phyloP scores from a whole-genome alignment of 768 basidiomycete species.

The Wakefieldia striispora region DNA sequence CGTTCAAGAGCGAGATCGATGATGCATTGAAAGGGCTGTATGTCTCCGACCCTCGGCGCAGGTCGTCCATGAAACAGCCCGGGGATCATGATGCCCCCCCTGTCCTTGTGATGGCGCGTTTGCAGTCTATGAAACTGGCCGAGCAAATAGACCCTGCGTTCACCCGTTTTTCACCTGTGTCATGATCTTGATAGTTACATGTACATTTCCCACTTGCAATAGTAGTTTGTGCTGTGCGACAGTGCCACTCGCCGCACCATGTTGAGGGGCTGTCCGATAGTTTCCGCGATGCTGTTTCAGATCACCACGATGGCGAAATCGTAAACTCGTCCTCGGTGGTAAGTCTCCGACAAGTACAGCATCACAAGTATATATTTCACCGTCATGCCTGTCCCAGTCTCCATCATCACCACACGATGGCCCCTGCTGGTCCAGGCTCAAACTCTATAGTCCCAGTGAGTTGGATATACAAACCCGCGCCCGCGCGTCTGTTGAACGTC shows the following conservation, averaged over 20 bases:
- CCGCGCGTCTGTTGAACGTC: neutral
- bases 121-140: too few relatives aligned
- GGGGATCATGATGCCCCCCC: too few relatives aligned
- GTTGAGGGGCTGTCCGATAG: neutral
- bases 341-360: conserved; percentile 1
- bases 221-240: neutral
- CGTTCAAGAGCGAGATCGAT: conserved; percentile 24
- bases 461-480: too few relatives aligned
- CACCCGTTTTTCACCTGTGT: conserved; percentile 21
- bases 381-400: neutral
- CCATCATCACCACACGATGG: neutral
- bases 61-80: neutral
- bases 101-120: too few relatives aligned
- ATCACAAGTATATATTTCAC: too few relatives aligned
- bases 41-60: conserved; percentile 24
- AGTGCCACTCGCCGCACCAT: neutral
- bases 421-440: neutral
- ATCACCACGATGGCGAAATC: too few relatives aligned
- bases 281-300: neutral
- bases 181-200: conserved; percentile 1
- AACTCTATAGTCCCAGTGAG: neutral
- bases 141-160: conserved; percentile 1
- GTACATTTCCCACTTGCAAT: too few relatives aligned
- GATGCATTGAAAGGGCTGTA: conserved; percentile 12
- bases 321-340: too few relatives aligned